Percentiles rank a stretch among this genome's conserved stretches.
Conservation (phyloP, 2,329 filamentous ascomycete species). For the Aspergillus caelatus region DNA sequence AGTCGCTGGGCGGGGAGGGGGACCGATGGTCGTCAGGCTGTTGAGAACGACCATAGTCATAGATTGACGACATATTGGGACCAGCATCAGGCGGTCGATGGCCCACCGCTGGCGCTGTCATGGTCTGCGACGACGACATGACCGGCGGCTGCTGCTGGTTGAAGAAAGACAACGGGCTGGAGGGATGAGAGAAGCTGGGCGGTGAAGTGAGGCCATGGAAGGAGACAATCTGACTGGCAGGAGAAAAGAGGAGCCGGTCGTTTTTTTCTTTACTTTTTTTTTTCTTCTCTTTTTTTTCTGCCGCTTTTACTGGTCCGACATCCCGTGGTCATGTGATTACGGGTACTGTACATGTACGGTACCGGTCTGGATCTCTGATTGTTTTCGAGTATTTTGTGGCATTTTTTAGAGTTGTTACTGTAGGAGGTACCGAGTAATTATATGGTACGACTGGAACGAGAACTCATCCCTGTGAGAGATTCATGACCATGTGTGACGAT, state of each 20-base stretch:
- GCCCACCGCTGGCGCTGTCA: slow-evolving; percentile 51
- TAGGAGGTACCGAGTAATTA: neutral
- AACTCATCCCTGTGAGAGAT: neutral
- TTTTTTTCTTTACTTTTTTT: slow-evolving; percentile 9
- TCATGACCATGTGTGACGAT: neutral
- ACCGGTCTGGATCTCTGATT: neutral
- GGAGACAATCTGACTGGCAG: slow-evolving; percentile 18
- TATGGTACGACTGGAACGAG: neutral
- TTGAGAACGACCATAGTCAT: slow-evolving; percentile 41
- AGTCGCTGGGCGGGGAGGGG: slow-evolving; percentile 38
- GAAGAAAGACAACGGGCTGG: slow-evolving; percentile 18
- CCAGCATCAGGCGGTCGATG: slow-evolving; percentile 48
- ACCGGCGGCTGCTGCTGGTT: slow-evolving; percentile 35
- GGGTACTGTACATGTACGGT: neutral
- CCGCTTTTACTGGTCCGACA: slow-evolving; percentile 1
- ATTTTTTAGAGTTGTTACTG: neutral
- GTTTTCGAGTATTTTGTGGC: neutral
- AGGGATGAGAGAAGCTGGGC: slow-evolving; percentile 18
- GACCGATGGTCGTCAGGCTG: slow-evolving; percentile 21
- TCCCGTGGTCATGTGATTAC: neutral
- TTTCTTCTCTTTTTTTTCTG: slow-evolving; percentile 19
- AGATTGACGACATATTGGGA: slow-evolving; percentile 43
- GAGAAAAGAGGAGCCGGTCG: slow-evolving; percentile 22
- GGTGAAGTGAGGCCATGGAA: slow-evolving; percentile 25
- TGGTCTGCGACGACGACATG: slow-evolving; percentile 52